Evolutionary conservation across 345 rosid species (phyloP).

Genomic region (Pistacia atlantica): DNA sequence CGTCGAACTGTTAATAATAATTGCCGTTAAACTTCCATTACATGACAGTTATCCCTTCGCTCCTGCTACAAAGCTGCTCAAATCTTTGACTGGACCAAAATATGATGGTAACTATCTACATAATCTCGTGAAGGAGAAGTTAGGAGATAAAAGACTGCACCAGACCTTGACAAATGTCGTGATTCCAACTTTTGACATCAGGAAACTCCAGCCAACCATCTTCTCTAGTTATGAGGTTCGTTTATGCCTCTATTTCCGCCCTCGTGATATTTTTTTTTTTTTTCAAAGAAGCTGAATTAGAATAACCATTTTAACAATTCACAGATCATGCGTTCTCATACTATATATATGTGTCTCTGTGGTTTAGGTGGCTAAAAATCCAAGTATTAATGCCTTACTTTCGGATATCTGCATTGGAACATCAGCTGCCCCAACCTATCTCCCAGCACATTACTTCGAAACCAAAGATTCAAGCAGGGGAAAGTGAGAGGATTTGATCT

Average conservation of each 20-base stretch:
- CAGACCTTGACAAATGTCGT: constrained; percentile 76
- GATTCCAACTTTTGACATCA: constrained; percentile 77
- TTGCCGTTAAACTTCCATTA: background rate
- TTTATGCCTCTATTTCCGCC: background rate
- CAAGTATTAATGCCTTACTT: constrained; percentile 25
- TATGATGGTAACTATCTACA: constrained; percentile 62
- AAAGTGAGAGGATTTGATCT: background rate
- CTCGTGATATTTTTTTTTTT: no score
- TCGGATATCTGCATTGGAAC: background rate
- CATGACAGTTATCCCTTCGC: constrained; percentile 30
- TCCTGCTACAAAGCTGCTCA: constrained; percentile 33
- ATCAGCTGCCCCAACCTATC: background rate
- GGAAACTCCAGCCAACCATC: constrained; percentile 58
- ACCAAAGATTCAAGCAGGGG: background rate
- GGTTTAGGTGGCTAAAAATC: constrained; percentile 11
- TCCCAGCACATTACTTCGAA: background rate
- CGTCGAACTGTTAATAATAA: background rate
- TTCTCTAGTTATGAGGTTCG: constrained; percentile 57
- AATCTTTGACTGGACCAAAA: constrained; percentile 56
- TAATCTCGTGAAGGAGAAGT: constrained; percentile 36
- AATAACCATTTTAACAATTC: background rate
- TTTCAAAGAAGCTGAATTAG: no score
- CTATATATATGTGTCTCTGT: background rate
- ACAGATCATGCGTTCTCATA: no score
- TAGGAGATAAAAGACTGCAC: constrained; percentile 48